Base-by-base conservation (phyloP, 495 filamentous ascomycete genomes). In the Hypoxylon fragiforme region DNA sequence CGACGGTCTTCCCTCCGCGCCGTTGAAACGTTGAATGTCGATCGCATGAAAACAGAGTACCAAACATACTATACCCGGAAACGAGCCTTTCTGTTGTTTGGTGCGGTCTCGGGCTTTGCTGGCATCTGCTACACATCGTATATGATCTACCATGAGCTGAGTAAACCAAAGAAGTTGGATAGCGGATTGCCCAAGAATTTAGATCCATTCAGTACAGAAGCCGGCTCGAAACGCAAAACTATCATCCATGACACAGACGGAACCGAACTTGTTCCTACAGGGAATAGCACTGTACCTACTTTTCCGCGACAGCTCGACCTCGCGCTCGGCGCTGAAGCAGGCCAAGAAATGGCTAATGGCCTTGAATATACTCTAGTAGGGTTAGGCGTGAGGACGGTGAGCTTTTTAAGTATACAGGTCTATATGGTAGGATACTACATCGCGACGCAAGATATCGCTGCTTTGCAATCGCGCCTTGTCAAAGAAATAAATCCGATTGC, bases 351-450 rank as follows among this genome's bases (percentile, higher is more conserved):
- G 28, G 58, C 62, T 31, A 69, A 66, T 18, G 72, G 78, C 8
- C 70, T 75, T 20, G 89, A 95, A 55, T 97, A 96, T 68, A 89
- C 89, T 20, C 80, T 97, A 0, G 77, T 97, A 4, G 94, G 94
- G 0, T 75, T 96, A 31, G 94, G 94, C 7, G 81, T 92, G 42
- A 83, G 94, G 44, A 92, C 87, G 6, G 94, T 98, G 14, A 91
- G 85, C 30, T 95, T 97, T 65, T 68, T 98, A 34, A 73, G 81
- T n/a, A 88, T 98, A 19, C 85, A 95, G 67, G 94, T 98, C 47
- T 98, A 98, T 74, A 88, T 96, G 12, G 88, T 95, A 0, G 94
- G 94, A 5, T 74, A 94, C 55, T 98, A 98, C 71, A 77, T 96
- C 19, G 88, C 88, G 15, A 91, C 85, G 3, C 69, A 82, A 28